Conservation (phyloP, 2,329 filamentous ascomycete genomes). For the Aspergillus proliferans region DNA sequence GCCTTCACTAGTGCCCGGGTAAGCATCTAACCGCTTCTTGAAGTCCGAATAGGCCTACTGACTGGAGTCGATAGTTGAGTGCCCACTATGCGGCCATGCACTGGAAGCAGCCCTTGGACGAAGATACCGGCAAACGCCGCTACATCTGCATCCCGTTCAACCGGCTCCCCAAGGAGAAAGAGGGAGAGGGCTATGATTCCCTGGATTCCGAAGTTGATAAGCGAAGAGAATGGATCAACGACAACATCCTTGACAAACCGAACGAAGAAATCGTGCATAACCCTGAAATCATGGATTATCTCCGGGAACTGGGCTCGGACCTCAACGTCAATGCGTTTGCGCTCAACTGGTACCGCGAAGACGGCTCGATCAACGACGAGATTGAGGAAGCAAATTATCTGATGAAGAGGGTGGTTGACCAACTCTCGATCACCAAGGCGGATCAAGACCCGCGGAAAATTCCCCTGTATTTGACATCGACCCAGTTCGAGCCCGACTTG, state of each 20-base stretch:
- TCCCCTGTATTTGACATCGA: slow-evolving; percentile 43
- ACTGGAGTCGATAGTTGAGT: slow-evolving; percentile 1
- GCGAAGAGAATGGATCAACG: neutral
- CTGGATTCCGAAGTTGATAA: neutral
- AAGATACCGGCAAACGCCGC: neutral
- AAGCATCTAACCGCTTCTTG: neutral
- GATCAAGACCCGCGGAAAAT: slow-evolving; percentile 32
- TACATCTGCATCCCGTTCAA: slow-evolving; percentile 9
- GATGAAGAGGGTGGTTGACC: slow-evolving; percentile 40
- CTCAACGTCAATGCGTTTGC: slow-evolving; percentile 34
- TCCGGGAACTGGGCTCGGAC: slow-evolving; percentile 42
- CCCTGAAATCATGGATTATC: slow-evolving; percentile 32
- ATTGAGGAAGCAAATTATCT: slow-evolving; percentile 47
- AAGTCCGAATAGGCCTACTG: neutral
- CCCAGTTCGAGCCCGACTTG: slow-evolving; percentile 34
- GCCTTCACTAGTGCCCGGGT: slow-evolving; percentile 41
- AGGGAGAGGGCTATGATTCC: neutral
- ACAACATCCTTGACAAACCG: neutral
- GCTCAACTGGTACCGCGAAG: slow-evolving; percentile 37
- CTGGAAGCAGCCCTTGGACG: neutral
- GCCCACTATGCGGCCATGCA: neutral
- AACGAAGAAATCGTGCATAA: slow-evolving; percentile 7
- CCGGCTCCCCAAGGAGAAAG: slow-evolving; percentile 2
- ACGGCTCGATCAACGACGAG: slow-evolving; percentile 39
- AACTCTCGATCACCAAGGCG: slow-evolving; percentile 37